Conservation (phyloP, 2,329 filamentous ascomycete species). For the Neofusicoccum kwambonambiense region DNA sequence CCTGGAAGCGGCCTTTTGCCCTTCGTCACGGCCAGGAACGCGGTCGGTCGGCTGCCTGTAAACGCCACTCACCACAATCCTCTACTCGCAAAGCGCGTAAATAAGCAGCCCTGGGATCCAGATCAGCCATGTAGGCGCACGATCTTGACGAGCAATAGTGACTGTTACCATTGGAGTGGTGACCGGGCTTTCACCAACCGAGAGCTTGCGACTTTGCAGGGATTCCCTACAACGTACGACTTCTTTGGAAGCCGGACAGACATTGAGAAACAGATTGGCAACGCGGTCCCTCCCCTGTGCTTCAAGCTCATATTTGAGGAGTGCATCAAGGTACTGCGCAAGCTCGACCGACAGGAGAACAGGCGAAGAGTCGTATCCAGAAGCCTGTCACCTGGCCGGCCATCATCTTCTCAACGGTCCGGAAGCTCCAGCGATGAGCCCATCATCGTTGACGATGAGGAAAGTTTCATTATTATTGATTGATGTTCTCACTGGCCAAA, state of each 20-base stretch:
- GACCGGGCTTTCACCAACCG: neutral
- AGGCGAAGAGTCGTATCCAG: neutral
- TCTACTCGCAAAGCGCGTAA: too few species aligned
- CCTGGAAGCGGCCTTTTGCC: neutral
- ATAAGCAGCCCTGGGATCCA: neutral
- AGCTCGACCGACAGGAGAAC: neutral
- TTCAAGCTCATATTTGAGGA: neutral
- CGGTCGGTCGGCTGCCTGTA: neutral
- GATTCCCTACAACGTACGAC: neutral
- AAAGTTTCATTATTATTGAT: neutral
- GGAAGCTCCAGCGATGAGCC: neutral
- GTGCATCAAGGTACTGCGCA: neutral
- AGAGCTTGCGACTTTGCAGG: slow-evolving; percentile 10
- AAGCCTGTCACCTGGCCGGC: neutral
- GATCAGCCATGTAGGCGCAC: neutral
- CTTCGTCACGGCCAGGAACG: neutral
- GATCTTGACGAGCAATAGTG: neutral
- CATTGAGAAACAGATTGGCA: slow-evolving; percentile 12
- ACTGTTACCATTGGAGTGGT: neutral
- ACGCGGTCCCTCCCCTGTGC: slow-evolving; percentile 6
- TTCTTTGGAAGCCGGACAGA: neutral
- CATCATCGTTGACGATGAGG: neutral
- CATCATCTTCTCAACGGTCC: neutral
- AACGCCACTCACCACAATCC: neutral
- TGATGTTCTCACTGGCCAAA: neutral